Evolutionary conservation across 2,329 filamentous ascomycete genomes (phyloP), one percentile per base, ranked within the genome.

Genomic region (Diaporthe australafricana): DNA sequence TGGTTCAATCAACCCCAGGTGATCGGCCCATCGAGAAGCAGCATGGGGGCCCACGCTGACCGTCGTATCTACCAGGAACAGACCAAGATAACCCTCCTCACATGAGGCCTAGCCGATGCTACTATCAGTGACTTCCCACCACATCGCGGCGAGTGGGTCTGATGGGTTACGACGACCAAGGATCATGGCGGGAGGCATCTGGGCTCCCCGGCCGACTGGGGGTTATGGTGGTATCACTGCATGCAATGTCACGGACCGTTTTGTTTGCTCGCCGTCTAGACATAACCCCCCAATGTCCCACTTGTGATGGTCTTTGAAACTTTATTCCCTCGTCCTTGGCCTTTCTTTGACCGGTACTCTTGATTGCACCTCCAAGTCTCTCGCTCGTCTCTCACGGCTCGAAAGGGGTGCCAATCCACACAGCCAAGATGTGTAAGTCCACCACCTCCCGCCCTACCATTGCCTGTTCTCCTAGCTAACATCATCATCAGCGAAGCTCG

Each of bases 381-480:
- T 16, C 7, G 30, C 52, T 40, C 30, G 14, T 20, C 8, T 16
- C 16, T 38, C 35, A 35, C 22, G 11, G 14, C n/a, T 69, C 5
- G 11, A 25, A 7, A 60, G n/a, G 22, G 40, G 16, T 17, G 22
- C 45, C 3, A 5, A 7, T 12, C 48, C 32, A 47, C 22, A 22
- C 35, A 70, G 62, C 14, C 53, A 73, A 73, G 47, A 73, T 73
- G 71, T 55, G 71, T 73, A 56, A 30, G 68, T 70, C 11, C 20
- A 42, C 11, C 7, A 9, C 12, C 1, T 35, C 17, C 22, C 20
- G 7, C 7, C n/a, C 3, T n/a, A 3, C 42, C 9, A 1, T 25
- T 14, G 6, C 1, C 38, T 11, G 4, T 38, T n/a, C 16, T 38
- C 16, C 16, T n/a, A 3, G 16, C 40, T 72, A 16, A 70, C 30